Base-by-base conservation (phyloP, 176 grass and related monocot species). In the Cocos nucifera region DNA sequence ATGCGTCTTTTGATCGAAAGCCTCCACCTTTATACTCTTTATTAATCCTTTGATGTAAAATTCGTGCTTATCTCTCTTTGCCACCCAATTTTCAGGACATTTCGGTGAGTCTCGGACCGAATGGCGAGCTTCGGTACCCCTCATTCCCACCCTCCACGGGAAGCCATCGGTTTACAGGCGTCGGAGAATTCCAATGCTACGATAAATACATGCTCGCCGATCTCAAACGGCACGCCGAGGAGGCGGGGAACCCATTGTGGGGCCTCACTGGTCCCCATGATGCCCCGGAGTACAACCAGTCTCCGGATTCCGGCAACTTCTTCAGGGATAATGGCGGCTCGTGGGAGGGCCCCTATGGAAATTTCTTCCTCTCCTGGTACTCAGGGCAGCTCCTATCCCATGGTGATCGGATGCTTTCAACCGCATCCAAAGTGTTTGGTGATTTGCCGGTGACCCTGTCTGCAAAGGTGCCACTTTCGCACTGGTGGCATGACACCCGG, bases 301-400 rank as follows among this genome's bases (percentile, higher is more conserved):
- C 77, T 8, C 83, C 83, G 9, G 75, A 75, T 72, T 59, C 68
- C 49, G 44, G 58, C 39, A 69, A 56, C 26, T 96, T 96, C 80
- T 90, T 96, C 71, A 68, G 59, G 17, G 87, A 90, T 2, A 61
- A 65, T 1, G 85, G 79, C 24, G 91, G 91, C 15, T 87, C 86
- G 0, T 96, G 86, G 91, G 63, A 82, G 50, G 82, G 62, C 17
- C 61, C 64, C 2, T 96, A 96, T 51, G 91, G 86, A 3, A 63
- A 87, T 74, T 96, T 90, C 80, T 96, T 96, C 75, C 83, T 96
- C 8, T 96, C 86, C 0, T 96, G 91, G 91, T 96, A 96, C 86
- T 65, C 86, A 22, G 74, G 70, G 23, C 62, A 82, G 63, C 78
- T 96, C 7, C 48, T 96, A 0, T 66, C 64, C 39, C 92, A 96